Base-by-base conservation (phyloP, 2,329 filamentous ascomycete genomes). In the Pseudogymnoascus sp. region DNA sequence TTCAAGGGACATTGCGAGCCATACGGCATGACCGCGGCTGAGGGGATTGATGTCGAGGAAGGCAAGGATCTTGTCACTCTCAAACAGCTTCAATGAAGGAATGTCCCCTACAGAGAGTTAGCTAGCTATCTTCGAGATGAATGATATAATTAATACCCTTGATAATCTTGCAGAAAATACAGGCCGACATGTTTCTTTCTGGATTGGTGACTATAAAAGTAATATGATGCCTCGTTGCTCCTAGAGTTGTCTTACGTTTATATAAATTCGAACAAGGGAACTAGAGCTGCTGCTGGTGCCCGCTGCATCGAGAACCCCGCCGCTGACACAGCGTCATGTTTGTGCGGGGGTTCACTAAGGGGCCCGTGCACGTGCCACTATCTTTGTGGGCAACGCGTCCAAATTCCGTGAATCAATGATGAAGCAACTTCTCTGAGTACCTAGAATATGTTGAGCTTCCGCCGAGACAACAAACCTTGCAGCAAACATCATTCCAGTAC, bases 91-190 rank as follows among this genome's bases (percentile, higher is more conserved):
- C 80, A 97, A 87, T 67, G 85, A 92, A 56, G 94, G 94, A 73
- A 99, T 96, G 63, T 97, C 92, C 66, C 92, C 92, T 96, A 68
- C 62, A 38, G 28, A 12, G 13, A 48, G 48, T 59, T 34, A 57
- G 55, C 33, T 33, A 63, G 10, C 15, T 34, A 60, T 37, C 57
- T 19, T 48, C 26, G 48, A 39, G 33, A 28, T 21, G 26, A 33
- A 30, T 64, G 13, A 38, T 18, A 19, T 18, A n/a, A 56, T 56
- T 23, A 23, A 37, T 57, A 79, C 92, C 92, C 82, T 95, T 95
- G 78, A 99, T 88, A 72, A 99, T 97, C 75, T 90, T 95, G 82
- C 94, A 99, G 79, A 99, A 99, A 71, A 97, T 90, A 73, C 94
- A 99, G 64, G 86, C 79, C 59, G 86, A 80, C 77, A 83, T 82